Evolutionary conservation across 495 filamentous ascomycete genomes (phyloP).

Genomic region (Cudoniella acicularis): DNA sequence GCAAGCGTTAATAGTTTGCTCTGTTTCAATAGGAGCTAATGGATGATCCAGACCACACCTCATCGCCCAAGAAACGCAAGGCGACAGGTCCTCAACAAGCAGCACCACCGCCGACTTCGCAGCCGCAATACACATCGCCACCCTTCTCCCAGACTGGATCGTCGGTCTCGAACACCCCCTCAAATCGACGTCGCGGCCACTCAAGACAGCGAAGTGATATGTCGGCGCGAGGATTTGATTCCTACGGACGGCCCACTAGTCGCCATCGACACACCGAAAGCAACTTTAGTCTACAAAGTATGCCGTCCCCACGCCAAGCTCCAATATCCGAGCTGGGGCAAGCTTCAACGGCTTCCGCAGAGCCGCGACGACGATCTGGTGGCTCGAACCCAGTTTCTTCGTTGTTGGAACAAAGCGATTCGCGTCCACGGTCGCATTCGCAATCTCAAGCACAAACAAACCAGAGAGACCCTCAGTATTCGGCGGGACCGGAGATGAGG

Average conservation of each 20-base stretch:
- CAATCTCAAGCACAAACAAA: slow-evolving; percentile 17
- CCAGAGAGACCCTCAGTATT: slow-evolving; percentile 20
- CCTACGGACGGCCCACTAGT: slow-evolving; percentile 22
- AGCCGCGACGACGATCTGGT: slow-evolving; percentile 18
- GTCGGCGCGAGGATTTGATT: slow-evolving; percentile 18
- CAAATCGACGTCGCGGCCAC: slow-evolving; percentile 59
- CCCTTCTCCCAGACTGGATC: slow-evolving; percentile 55
- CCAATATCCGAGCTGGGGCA: slow-evolving; percentile 2
- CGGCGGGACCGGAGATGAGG: slow-evolving; percentile 27
- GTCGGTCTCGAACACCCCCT: slow-evolving; percentile 50
- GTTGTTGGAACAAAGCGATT: slow-evolving; percentile 19
- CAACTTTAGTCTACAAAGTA: slow-evolving; percentile 9
- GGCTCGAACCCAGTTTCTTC: slow-evolving; percentile 23
- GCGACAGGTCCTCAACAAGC: slow-evolving; percentile 59
- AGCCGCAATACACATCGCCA: slow-evolving; percentile 51
- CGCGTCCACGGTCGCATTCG: slow-evolving; percentile 11
- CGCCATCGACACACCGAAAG: slow-evolving; percentile 26
- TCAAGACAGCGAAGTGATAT: slow-evolving; percentile 67
- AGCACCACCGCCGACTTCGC: slow-evolving; percentile 49
- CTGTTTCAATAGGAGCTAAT: slow-evolving; percentile 33
- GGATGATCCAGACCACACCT: slow-evolving; percentile 44
- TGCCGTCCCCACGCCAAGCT: slow-evolving; percentile 12
- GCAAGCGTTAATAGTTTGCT: slow-evolving; percentile 55
- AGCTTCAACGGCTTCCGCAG: background rate
- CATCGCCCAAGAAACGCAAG: slow-evolving; percentile 72